A percentile compares a stretch with the other conserved stretches of the same genome.
Conservation (phyloP, 225 moss, liverwort and hornwort genomes). For the Marchantia paleacea region DNA sequence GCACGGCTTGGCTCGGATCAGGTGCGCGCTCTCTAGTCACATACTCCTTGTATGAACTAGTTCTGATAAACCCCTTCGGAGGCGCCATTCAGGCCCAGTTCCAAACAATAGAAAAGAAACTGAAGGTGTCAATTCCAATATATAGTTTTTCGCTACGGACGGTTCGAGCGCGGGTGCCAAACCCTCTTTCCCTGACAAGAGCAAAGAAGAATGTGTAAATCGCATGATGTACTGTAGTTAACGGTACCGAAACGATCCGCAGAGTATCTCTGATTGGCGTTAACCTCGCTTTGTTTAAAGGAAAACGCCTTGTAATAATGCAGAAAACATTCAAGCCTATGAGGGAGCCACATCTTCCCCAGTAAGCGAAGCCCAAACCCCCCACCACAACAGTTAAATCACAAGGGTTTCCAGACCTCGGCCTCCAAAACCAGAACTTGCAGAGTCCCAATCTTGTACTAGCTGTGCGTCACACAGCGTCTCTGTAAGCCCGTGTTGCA, state of each 20-base stretch:
- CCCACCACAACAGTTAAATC: not conserved
- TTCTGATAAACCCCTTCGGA: not conserved
- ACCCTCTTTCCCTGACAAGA: not conserved
- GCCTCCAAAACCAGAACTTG: too few species aligned
- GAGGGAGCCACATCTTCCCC: not conserved
- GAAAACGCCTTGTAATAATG: not conserved
- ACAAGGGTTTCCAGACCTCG: not conserved
- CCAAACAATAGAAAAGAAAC: not conserved
- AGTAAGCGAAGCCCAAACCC: not conserved
- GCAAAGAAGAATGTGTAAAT: not conserved
- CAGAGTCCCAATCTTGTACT: too few species aligned
- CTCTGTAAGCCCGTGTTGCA: not conserved
- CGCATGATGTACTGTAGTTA: not conserved
- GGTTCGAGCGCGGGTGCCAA: not conserved
- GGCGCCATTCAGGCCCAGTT: not conserved
- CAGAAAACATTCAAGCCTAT: not conserved
- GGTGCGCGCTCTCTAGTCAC: constrained; percentile 37
- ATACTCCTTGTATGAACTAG: constrained; percentile 27
- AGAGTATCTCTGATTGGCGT: not conserved
- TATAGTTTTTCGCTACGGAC: not conserved
- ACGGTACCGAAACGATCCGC: not conserved
- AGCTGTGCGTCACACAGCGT: too few species aligned
- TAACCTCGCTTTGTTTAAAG: not conserved
- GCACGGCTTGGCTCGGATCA: constrained; percentile 38
- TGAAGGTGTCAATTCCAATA: not conserved